phyloP scores from a whole-genome alignment of 805 yeast species.

The Kazachstania martiniae region DNA sequence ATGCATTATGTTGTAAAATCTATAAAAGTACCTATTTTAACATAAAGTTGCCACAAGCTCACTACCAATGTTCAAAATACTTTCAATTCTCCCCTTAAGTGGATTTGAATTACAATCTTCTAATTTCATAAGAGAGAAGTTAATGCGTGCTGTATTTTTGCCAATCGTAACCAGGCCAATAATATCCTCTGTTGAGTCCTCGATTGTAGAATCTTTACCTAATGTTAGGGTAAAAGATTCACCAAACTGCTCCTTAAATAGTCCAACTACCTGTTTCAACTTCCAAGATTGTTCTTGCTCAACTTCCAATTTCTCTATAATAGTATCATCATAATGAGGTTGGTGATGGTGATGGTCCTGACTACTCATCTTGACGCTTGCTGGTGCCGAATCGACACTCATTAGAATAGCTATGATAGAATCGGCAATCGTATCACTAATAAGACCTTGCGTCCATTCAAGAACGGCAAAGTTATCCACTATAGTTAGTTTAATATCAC shows the following conservation, averaged over 20 bases:
- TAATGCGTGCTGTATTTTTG: slow-evolving; percentile 57
- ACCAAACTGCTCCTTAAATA: slow-evolving; percentile 83
- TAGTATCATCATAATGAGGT: slow-evolving; percentile 13
- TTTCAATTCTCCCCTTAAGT: slow-evolving; percentile 70
- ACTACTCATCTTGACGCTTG: slow-evolving; percentile 82
- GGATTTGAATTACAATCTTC: slow-evolving; percentile 61
- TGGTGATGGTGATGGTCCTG: slow-evolving; percentile 40
- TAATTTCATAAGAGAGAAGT: slow-evolving; percentile 55
- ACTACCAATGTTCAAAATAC: slow-evolving; percentile 65
- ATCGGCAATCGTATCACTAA: slow-evolving; percentile 91
- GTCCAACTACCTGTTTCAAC: slow-evolving; percentile 43
- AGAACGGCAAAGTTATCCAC: slow-evolving; percentile 46
- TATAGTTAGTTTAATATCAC: slow-evolving; percentile 42
- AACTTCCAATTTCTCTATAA: slow-evolving; percentile 6
- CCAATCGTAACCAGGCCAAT: slow-evolving; percentile 65
- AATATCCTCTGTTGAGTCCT: slow-evolving; percentile 26
- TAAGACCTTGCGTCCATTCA: slow-evolving; percentile 83
- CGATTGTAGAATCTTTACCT: slow-evolving; percentile 8
- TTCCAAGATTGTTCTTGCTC: slow-evolving; percentile 25
- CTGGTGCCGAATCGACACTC: slow-evolving; percentile 90
- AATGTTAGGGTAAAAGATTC: slow-evolving; percentile 40
- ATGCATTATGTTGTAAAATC: no score
- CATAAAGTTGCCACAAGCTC: slow-evolving; percentile 79
- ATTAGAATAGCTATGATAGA: slow-evolving; percentile 81
- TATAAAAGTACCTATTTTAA: slow-evolving; percentile 16